These are phyloP conservation scores for Diaporthe caulivora DNA, from an alignment of 2,329 filamentous ascomycete species.

Conservation along the genomic window DNA sequence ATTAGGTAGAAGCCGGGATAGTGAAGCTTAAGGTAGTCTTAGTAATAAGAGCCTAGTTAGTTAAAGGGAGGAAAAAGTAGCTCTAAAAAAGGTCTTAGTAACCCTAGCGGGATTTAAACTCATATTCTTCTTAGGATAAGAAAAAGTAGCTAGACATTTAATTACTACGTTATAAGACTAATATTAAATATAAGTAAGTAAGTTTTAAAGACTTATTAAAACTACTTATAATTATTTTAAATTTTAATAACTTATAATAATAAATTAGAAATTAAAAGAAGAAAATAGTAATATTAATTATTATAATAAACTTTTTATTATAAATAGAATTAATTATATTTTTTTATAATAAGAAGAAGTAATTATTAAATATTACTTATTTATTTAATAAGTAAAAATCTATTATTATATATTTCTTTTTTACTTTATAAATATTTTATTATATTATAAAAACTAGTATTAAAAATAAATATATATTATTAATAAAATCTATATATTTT, in stretches of 20 bases:
- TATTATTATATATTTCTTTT: too few species aligned
- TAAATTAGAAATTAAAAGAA: conserved; percentile 25
- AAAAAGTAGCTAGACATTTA: too few species aligned
- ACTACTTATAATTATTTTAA: neutral
- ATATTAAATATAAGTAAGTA: neutral
- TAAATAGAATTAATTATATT: neutral
- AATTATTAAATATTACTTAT: conserved; percentile 18
- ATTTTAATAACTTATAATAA: neutral
- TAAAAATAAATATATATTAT: neutral
- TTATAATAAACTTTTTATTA: neutral
- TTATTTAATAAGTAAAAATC: conserved; percentile 30
- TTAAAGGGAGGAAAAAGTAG: too few species aligned
- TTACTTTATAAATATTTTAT: neutral
- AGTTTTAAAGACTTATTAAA: neutral
- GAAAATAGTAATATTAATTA: neutral
- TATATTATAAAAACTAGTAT: neutral
- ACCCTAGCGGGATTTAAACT: too few species aligned
- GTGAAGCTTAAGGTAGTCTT: too few species aligned
- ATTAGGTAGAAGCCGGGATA: too few species aligned
- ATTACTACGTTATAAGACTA: too few species aligned
- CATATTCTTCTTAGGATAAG: too few species aligned
- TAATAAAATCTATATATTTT: too few species aligned
- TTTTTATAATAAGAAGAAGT: neutral
- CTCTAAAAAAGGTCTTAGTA: too few species aligned
- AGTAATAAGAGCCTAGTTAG: too few species aligned